These are phyloP conservation scores for Begonia masoniana DNA, from an alignment of 306 rosid species.

Conservation along the genomic window DNA sequence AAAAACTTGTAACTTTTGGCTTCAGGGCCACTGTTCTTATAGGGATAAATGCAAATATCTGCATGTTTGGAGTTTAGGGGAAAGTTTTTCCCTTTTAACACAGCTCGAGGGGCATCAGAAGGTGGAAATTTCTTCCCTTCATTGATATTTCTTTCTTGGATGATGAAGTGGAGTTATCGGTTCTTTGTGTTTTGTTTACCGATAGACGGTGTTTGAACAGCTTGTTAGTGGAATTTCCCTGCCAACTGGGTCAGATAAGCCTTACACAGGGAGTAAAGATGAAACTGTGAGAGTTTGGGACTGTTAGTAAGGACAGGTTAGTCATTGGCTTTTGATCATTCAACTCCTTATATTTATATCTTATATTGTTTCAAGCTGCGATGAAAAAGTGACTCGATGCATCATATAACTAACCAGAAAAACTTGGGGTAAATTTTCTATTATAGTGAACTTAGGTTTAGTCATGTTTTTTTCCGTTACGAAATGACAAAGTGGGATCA, in stretches of 20 bases:
- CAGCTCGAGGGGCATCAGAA: conserved; percentile 88
- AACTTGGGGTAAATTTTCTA: too few relatives aligned
- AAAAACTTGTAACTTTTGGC: conserved; percentile 60
- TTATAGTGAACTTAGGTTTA: too few relatives aligned
- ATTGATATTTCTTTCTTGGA: not conserved
- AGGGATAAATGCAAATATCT: conserved; percentile 73
- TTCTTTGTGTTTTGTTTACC: not conserved
- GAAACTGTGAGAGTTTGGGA: conserved; percentile 86
- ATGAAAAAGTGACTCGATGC: too few relatives aligned
- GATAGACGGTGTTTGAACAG: conserved; percentile 20
- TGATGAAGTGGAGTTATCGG: not conserved
- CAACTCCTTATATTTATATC: conserved; percentile 1
- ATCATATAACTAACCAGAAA: too few relatives aligned
- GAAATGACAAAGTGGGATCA: too few relatives aligned
- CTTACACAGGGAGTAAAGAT: conserved; percentile 84
- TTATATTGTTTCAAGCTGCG: too few relatives aligned
- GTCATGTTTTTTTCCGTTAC: too few relatives aligned
- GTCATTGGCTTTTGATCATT: conserved; percentile 7
- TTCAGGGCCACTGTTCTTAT: conserved; percentile 57
- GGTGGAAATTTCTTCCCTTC: conserved; percentile 20
- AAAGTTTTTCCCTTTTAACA: conserved; percentile 55
- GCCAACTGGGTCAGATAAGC: conserved; percentile 89
- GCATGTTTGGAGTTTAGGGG: conserved; percentile 87
- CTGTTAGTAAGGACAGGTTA: conserved; percentile 90
- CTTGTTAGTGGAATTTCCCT: conserved; percentile 74